Base-by-base conservation (phyloP, 2,329 filamentous ascomycete genomes). In the Davidsoniella eucalypti region DNA sequence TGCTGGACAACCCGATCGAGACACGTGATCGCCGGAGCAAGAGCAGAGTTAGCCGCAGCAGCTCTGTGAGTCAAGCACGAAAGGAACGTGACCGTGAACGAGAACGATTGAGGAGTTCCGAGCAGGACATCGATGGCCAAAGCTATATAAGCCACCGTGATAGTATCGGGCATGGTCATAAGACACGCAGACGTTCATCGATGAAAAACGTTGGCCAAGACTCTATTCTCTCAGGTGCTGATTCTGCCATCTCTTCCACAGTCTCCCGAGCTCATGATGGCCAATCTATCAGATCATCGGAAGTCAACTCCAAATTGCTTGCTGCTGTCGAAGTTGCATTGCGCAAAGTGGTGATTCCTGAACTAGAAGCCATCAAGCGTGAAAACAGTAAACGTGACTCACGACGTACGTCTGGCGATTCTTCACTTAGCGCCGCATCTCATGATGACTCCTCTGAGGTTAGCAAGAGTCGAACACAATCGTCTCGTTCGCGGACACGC, bases 291-390 rank as follows among this genome's bases (percentile, higher is more conserved):
- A 69, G 67, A 21, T 77, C 75, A 25, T 76, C 73, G 49, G 65
- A 67, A 21, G 85, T 86, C 65, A 94, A 95, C 59, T 88, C 88
- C 0, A 92, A 87, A 61, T 68, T 95, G 2, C 73, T 95, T 2
- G 85, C 92, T 59, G 92, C 87, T 0, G 88, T 95, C 2, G 88
- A 95, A 65, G 87, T 94, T 65, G 87, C 87, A 12, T 94, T 95
- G 59, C 81, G 87, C 55, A 77, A 87, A 45, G 72, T 94, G 46
- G 94, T 95, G 49, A 67, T 98, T 2, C 92, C 92, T 0, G 90
- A 98, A 64, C 71, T 98, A 42, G 90, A 87, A 58, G 86, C 87
- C 8, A 70, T 98, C 50, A 95, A 94, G 64, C 80, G 88, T 58
- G 87, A 94, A 60, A 84, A 90, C 62, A 88, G 85, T 63, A 82